These are phyloP conservation scores for Ampelomyces quisqualis DNA, from an alignment of 2,329 filamentous ascomycete genomes.

Conservation along the genomic window DNA sequence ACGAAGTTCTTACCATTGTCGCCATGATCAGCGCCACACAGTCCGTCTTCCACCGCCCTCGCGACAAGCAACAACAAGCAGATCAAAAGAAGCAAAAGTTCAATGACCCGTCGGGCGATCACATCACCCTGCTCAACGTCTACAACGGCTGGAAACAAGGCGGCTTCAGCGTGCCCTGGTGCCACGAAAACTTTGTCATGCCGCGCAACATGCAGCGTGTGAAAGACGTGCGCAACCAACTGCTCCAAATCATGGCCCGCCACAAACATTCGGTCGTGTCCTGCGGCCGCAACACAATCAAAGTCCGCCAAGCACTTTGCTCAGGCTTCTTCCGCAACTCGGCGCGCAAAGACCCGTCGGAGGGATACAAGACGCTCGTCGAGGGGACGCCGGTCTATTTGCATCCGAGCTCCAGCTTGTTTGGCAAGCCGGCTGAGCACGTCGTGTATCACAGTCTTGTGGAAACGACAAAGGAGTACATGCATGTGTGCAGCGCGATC, in stretches of 20 bases:
- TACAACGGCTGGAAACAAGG: slow-evolving; percentile 95
- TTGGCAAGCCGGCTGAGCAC: slow-evolving; percentile 94
- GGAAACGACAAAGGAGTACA: slow-evolving; percentile 95
- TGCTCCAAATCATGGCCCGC: slow-evolving; percentile 90
- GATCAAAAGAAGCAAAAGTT: slow-evolving; percentile 98
- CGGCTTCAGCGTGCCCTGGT: slow-evolving; percentile 84
- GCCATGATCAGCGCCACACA: slow-evolving; percentile 67
- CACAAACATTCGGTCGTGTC: slow-evolving; percentile 80
- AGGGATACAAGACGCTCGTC: slow-evolving; percentile 96
- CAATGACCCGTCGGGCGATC: slow-evolving; percentile 91
- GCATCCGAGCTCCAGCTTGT: slow-evolving; percentile 87
- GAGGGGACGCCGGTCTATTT: slow-evolving; percentile 94
- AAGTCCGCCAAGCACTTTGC: slow-evolving; percentile 86
- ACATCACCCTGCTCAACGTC: slow-evolving; percentile 91
- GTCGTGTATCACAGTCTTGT: slow-evolving; percentile 92
- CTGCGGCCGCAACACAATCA: slow-evolving; percentile 83
- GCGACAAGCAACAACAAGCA: slow-evolving; percentile 94
- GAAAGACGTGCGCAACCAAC: slow-evolving; percentile 88
- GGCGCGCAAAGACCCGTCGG: slow-evolving; percentile 90
- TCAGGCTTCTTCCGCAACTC: slow-evolving; percentile 94
- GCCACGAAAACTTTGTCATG: slow-evolving; percentile 97
- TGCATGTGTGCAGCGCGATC: slow-evolving; percentile 90
- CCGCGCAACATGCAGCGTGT: slow-evolving; percentile 84
- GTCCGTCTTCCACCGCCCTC: slow-evolving; percentile 89
- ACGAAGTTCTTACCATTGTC: slow-evolving; percentile 92